Conservation (phyloP, 2,329 filamentous ascomycete genomes). For the Penicillium nordicum region DNA sequence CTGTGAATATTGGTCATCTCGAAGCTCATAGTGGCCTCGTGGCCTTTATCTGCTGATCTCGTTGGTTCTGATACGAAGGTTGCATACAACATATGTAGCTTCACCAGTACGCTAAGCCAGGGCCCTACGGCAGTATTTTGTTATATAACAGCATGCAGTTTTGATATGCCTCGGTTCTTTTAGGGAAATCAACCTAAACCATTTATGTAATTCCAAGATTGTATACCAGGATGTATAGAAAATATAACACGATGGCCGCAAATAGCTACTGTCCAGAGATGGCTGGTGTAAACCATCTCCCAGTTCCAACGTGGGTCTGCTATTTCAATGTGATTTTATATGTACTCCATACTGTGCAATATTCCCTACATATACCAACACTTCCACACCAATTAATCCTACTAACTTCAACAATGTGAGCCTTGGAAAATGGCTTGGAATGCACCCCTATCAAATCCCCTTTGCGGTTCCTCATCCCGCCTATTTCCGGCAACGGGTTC, state of each 20-base stretch:
- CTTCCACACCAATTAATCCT: background rate
- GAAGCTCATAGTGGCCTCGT: background rate
- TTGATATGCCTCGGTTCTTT: background rate
- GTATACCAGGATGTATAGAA: background rate
- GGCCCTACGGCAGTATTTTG: background rate
- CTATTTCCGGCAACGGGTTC: background rate
- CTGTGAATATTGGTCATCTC: background rate
- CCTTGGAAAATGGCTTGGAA: background rate
- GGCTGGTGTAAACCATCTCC: background rate
- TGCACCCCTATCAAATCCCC: background rate
- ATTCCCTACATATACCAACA: background rate
- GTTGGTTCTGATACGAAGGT: background rate
- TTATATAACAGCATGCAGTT: background rate
- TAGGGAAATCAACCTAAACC: no score
- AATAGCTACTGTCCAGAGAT: constrained; percentile 8
- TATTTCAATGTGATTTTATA: background rate
- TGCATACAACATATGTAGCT: background rate
- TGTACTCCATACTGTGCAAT: background rate
- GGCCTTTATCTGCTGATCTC: constrained; percentile 2
- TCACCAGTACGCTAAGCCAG: background rate
- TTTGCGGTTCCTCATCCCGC: background rate
- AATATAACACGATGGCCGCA: background rate
- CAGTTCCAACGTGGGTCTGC: constrained; percentile 3
- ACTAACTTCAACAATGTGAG: no score
- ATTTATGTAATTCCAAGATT: background rate